These are phyloP conservation scores for Bothriochloa decipiens DNA, from an alignment of 176 grass and related monocot species.

Conservation along the genomic window DNA sequence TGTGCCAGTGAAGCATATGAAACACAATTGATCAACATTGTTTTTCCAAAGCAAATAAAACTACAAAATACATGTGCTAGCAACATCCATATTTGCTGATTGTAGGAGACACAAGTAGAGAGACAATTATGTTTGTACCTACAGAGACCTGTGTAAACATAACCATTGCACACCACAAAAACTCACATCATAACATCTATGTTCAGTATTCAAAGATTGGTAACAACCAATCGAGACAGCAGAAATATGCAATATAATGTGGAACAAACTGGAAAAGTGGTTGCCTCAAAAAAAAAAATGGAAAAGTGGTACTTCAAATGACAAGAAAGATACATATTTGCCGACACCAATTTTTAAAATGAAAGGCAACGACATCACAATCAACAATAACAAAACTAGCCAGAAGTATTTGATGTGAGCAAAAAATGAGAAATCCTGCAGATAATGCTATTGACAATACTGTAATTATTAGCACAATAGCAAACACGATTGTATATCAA, in stretches of 20 bases:
- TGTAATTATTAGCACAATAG: not conserved
- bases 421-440: not conserved
- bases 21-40: constrained; percentile 2
- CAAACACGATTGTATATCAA: constrained; percentile 2
- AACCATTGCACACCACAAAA: not conserved
- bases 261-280: not conserved
- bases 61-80: not conserved
- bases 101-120: not conserved
- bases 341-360: not conserved
- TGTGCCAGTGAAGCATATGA: not conserved
- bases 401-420: not conserved
- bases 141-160: not conserved
- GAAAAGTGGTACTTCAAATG: not conserved
- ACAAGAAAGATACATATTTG: not conserved
- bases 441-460: not conserved
- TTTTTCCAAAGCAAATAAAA: constrained; percentile 1
- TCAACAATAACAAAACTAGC: not conserved
- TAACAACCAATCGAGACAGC: not conserved
- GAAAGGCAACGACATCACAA: not conserved
- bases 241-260: constrained; percentile 22
- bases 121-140: not conserved
- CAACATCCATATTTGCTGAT: not conserved
- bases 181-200: not conserved
- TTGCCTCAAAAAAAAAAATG: too few species aligned
- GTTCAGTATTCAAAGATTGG: not conserved